A percentile compares a stretch with the other conserved stretches of the same genome.
Evolutionary conservation across 2,329 filamentous ascomycete species (phyloP).

Genomic region (Colletotrichum sp.): DNA sequence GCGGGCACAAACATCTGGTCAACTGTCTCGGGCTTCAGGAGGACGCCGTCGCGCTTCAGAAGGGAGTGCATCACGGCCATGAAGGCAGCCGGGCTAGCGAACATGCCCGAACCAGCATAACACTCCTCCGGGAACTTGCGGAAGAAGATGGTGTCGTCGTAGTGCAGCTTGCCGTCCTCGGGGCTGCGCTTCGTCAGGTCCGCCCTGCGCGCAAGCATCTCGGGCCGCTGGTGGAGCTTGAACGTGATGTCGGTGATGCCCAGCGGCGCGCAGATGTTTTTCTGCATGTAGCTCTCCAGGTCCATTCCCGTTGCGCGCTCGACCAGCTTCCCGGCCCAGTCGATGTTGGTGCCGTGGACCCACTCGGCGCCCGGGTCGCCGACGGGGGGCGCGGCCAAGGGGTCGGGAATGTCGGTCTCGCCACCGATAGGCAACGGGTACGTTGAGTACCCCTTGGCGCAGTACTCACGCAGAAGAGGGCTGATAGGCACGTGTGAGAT

Average conservation of each 20-base stretch:
- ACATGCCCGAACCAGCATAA: conserved; percentile 39
- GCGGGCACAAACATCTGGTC: conserved; percentile 48
- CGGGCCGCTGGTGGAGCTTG: conserved; percentile 29
- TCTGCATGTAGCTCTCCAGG: conserved; percentile 47
- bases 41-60: conserved; percentile 49
- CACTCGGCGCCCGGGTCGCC: conserved; percentile 34
- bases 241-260: conserved; percentile 11
- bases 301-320: conserved; percentile 48
- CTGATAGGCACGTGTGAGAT: conserved; percentile 46
- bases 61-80: conserved; percentile 49
- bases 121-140: conserved; percentile 16
- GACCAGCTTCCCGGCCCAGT: conserved; percentile 59
- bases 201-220: background rate
- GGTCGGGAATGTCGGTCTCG: background rate
- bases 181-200: conserved; percentile 17
- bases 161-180: conserved; percentile 5
- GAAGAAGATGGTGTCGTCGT: conserved; percentile 14
- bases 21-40: conserved; percentile 46
- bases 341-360: conserved; percentile 51
- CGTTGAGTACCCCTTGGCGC: background rate
- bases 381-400: background rate
- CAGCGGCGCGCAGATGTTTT: conserved; percentile 42
- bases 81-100: conserved; percentile 42
- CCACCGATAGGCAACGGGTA: background rate
- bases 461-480: conserved; percentile 30